Evolutionary conservation across 768 basidiomycete species (phyloP).

Genomic region (Lentinula raphanica): DNA sequence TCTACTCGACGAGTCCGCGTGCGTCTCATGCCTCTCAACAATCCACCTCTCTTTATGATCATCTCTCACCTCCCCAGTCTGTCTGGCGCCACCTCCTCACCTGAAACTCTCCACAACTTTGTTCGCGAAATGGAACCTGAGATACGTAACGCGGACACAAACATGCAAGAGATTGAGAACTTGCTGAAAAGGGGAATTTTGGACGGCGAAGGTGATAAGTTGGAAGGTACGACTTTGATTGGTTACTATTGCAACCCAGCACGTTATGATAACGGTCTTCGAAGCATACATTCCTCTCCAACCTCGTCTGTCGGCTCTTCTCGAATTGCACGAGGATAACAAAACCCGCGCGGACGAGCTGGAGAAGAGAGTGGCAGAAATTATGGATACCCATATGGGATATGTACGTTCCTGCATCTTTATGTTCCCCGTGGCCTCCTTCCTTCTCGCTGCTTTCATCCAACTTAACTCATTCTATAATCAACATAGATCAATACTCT

Average conservation of each 20-base stretch:
- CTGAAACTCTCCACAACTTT: constrained; percentile 64
- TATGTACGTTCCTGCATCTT: constrained; percentile 41
- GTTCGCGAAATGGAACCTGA: constrained; percentile 79
- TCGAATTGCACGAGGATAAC: constrained; percentile 59
- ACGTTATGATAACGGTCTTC: no score
- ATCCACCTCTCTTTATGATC: constrained; percentile 15
- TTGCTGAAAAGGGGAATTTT: constrained; percentile 68
- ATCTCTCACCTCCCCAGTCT: constrained; percentile 36
- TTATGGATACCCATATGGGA: constrained; percentile 67
- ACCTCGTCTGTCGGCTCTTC: constrained; percentile 59
- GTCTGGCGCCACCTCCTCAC: constrained; percentile 13
- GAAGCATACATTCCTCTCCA: constrained; percentile 59
- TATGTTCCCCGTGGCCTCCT: no score
- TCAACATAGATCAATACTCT: constrained; percentile 62
- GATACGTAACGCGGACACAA: constrained; percentile 75
- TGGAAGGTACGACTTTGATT: constrained; percentile 39
- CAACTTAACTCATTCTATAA: no score
- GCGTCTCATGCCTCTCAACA: constrained; percentile 28
- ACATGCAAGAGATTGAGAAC: constrained; percentile 71
- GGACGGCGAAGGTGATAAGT: constrained; percentile 53
- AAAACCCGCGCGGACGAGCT: constrained; percentile 48
- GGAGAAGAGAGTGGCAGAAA: constrained; percentile 57
- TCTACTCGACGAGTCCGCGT: constrained; percentile 51
- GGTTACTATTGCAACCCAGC: neutral
- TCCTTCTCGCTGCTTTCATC: neutral